phyloP scores from a whole-genome alignment of 345 rosid species.

The Euphorbia pulcherrima region DNA sequence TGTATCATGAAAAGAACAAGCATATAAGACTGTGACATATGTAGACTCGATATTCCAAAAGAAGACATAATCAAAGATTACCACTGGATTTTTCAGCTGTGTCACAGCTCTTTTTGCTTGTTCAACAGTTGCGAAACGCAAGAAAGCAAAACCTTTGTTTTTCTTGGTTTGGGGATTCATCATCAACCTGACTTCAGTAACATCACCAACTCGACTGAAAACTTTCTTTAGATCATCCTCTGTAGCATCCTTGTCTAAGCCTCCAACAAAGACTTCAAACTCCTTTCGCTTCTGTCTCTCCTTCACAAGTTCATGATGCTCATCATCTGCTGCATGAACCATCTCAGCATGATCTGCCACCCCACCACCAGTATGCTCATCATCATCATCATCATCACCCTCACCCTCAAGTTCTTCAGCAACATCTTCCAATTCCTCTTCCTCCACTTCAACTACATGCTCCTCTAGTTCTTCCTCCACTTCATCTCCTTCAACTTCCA shows the following conservation, averaged over 20 bases:
- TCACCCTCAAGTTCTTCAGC: constrained; percentile 43
- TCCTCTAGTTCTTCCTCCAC: constrained; percentile 61
- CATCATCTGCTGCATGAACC: constrained; percentile 51
- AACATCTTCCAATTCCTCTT: constrained; percentile 58
- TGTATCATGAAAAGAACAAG: constrained; percentile 34
- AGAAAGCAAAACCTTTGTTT: constrained; percentile 94
- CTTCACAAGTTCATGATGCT: constrained; percentile 62
- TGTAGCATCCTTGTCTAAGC: constrained; percentile 79
- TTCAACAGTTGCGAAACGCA: constrained; percentile 85
- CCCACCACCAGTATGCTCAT: constrained; percentile 47
- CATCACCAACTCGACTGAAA: constrained; percentile 74
- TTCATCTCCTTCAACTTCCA: constrained; percentile 46
- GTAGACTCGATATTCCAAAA: constrained; percentile 31
- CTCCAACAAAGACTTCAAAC: constrained; percentile 93
- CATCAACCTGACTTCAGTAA: constrained; percentile 80
- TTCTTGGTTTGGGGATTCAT: constrained; percentile 88
- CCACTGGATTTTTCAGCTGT: constrained; percentile 83
- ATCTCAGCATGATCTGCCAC: constrained; percentile 42
- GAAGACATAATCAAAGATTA: constrained; percentile 41
- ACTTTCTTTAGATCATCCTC: constrained; percentile 79
- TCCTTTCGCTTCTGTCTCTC: constrained; percentile 97
- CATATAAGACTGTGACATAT: constrained; percentile 27
- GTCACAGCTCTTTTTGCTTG: constrained; percentile 88
- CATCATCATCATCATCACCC: constrained; percentile 45
- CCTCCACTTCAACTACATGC: constrained; percentile 55